Base-by-base conservation (phyloP, 2,329 filamentous ascomycete species). In the Pseudocercospora crystallina region DNA sequence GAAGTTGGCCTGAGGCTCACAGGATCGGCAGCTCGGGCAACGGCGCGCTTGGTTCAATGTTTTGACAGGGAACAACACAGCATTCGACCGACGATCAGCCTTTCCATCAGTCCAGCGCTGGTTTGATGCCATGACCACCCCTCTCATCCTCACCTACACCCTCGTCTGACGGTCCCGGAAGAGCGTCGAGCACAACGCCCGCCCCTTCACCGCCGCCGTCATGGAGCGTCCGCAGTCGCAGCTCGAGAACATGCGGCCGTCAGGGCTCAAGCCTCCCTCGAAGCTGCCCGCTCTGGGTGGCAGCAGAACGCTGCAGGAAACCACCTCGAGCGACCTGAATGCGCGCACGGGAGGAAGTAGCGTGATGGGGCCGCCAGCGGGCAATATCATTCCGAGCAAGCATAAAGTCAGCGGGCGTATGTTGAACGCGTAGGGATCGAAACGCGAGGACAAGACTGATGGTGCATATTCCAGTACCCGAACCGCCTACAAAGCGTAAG, bases 381-480 rank as follows among this genome's bases (percentile, higher is more conserved):
- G 43, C 35, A 47, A 41, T 37, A 49, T 49, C 39, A 32, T 53
- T 10, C 46, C 57, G 14, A 50, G 69, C 49, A 81, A 82, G 59
- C 75, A 80, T 59, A 80, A 79, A 65, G 75, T 76, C 45, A 72
- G 73, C 34, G 74, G 74, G 53, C 68, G 77, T 77, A 71, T 38
- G 51, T 53, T 42, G 43, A 17, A 47, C 36, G 41, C 33, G 7
- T n/a, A 9, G 20, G 26, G 33, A 31, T 12, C 12, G 26, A 12
- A 3, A 17, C 10, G 35, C 33, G 20, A 17, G 31, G 5, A 33
- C 37, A 36, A 20, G 14, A 12, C 17, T 30, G 41, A 35, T 48
- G 29, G 43, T 45, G 12, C 20, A 20, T 10, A 26, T 11, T 35
- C 48, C 61, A 73, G 75, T 72, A 50, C 66, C 71, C 51, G 76